phyloP scores from a whole-genome alignment of 139 green algal species.

The Parachlorella kessleri region DNA sequence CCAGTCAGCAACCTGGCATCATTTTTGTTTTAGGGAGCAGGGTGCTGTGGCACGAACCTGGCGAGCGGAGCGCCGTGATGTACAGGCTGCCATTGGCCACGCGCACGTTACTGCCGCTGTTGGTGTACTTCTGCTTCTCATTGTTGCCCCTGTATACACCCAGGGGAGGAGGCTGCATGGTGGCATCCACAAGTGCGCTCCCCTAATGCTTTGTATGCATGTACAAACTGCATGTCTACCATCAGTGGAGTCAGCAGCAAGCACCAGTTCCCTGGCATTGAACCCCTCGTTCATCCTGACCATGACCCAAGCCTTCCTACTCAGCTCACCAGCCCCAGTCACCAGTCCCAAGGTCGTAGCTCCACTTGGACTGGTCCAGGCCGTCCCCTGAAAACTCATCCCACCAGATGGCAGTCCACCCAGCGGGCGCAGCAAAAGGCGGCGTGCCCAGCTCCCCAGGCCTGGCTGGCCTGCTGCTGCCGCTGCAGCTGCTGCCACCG shows the following conservation, averaged over 20 bases:
- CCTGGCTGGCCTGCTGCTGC: neutral
- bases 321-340: conserved; percentile 30
- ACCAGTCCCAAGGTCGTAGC: conserved; percentile 21
- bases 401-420: conserved; percentile 18
- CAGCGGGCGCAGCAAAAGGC: neutral
- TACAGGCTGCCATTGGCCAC: conserved; percentile 62
- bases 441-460: neutral
- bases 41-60: too few species aligned
- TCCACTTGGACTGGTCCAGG: conserved; percentile 12
- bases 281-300: too few species aligned
- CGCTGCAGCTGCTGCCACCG: neutral
- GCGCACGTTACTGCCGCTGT: conserved; percentile 19
- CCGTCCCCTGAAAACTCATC: conserved; percentile 18
- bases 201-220: too few species aligned
- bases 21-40: too few species aligned
- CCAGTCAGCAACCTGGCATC: too few species aligned
- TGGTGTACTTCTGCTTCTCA: conserved; percentile 31
- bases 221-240: too few species aligned
- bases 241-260: too few species aligned
- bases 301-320: too few species aligned
- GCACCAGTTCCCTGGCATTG: too few species aligned
- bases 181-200: too few species aligned
- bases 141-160: too few species aligned
- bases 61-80: conserved; percentile 39
- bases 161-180: too few species aligned